Evolutionary conservation across 768 basidiomycete genomes (phyloP), one percentile per base, ranked within the genome.

Genomic region (Boletus rubescentipes): DNA sequence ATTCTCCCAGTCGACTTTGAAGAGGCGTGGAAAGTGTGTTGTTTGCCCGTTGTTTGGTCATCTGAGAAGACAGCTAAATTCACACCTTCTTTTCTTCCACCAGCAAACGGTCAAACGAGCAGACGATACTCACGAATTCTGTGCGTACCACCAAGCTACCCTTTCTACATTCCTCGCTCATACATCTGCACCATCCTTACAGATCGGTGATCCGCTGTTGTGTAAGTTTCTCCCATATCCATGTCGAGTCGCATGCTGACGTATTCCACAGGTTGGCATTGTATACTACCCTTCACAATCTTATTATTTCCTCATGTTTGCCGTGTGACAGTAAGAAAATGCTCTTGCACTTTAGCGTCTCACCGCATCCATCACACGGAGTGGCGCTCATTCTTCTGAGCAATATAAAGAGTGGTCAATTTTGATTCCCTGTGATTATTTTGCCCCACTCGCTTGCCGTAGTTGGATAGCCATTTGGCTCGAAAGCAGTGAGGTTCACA

Each of bases 1-100:
- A 95, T 99, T 67, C 77, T 98, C 20, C 96, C 97, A 0, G 83
- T 89, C 14, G 97, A 99, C 80, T 98, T 99, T 65, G 97, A 99
- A 70, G 96, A 98, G 72, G 94, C 94, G 68, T 99, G 95, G 95
- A 98, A 98, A 82, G 94, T 96, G 61, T 66, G 91, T 83, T 80
- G 60, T 84, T 87, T 85, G 67, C 61, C 10, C 54, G 31, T 61
- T 82, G 67, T 78, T 80, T 80, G 74, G 65, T 56, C 55, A 60
- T 58, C 53, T 62, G 45, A 59, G 56, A 64, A 61, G 64, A 69
- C 71, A 72, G 67, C 55, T 42, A 46, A 65, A 63, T 64, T 70
- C 64, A 59, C 66, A 37, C 58, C 61, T 62, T 66, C 68, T 68
- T 66, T 66, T 61, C 45, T 48, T 64, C 61, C 70, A 60, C 68